Base-by-base conservation (phyloP, 1,284 basidiomycete species). In the Sporisorium reilianum region DNA sequence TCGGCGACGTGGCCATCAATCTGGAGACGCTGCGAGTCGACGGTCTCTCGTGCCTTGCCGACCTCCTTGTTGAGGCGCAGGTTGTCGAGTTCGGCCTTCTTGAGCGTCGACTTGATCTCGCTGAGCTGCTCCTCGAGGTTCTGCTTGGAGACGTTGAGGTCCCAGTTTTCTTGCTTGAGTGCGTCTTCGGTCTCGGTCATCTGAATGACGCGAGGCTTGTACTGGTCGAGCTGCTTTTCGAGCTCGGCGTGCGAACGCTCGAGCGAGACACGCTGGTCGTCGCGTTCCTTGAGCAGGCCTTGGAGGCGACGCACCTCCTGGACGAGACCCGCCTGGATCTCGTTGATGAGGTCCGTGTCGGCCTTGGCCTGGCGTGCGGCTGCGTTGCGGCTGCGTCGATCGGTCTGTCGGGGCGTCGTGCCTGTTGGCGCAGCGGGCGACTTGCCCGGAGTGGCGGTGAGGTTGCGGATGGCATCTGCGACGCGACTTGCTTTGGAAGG, bases 101-200 rank as follows among this genome's bases (percentile, higher is more conserved):
- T 89, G 12, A 89, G 86, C 25, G 89, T 87, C 9, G 89, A 85
- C 70, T 93, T 91, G 1, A 90, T 88, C 55, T 92, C 90, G 41
- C 88, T 84, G 41, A 93, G 88, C 76, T 92, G 89, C 0, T 90
- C 86, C 42, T 91, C 90, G 25, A 96, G 88, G 72, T 97, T 94
- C 85, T 99, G 95, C 30, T 95, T 88, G 23, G 89, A 89, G 50
- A 97, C 93, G 87, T 98, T 95, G 72, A 98, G 91, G 83, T 97
- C 95, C 96, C 96, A 98, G 85, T 97, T 97, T 86, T 96, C 94
- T 85, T 97, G 94, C 87, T 95, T 95, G 89, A 91, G 95, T 66
- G 93, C 93, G 55, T 88, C 77, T 44, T 79, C 77, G 42, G 69
- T 66, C 54, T 79, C 74, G 52, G 77, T 78, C 67, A 80, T 69